Conservation (phyloP, 768 basidiomycete genomes). For the Hirschioporus abietinus region DNA sequence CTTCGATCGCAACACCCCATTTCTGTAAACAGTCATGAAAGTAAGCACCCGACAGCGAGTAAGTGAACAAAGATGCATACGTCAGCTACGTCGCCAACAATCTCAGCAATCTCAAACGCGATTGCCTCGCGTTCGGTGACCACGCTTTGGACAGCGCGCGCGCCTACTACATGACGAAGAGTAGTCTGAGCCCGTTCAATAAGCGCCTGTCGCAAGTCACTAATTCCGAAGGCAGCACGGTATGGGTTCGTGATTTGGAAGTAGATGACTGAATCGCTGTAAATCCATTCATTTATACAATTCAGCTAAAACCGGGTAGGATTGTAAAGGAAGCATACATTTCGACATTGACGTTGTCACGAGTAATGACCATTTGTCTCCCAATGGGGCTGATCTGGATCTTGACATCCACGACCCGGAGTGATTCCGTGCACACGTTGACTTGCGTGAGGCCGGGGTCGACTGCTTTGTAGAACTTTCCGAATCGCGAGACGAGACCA, state of each 20-base stretch:
- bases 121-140: constrained; percentile 97
- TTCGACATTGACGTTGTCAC: constrained; percentile 94
- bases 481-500: constrained; percentile 89
- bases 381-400: constrained; percentile 91
- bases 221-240: constrained; percentile 91
- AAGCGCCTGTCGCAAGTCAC: constrained; percentile 80
- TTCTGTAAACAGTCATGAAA: constrained; percentile 33
- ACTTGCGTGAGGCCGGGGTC: constrained; percentile 89
- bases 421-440: constrained; percentile 89
- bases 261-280: constrained; percentile 87
- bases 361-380: constrained; percentile 85
- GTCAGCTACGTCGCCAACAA: constrained; percentile 86
- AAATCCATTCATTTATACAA: constrained; percentile 10
- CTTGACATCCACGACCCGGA: constrained; percentile 88
- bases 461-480: constrained; percentile 94
- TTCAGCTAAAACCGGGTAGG: neutral
- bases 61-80: constrained; percentile 5
- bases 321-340: constrained; percentile 52
- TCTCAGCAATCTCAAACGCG: constrained; percentile 94
- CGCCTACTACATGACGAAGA: constrained; percentile 94
- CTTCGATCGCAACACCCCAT: constrained; percentile 97
- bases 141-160: constrained; percentile 89
- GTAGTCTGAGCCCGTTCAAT: constrained; percentile 90
- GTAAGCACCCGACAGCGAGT: neutral
- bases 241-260: constrained; percentile 89